phyloP scores from a whole-genome alignment of 73 alveolate species.

The Symbiodinium natans region DNA sequence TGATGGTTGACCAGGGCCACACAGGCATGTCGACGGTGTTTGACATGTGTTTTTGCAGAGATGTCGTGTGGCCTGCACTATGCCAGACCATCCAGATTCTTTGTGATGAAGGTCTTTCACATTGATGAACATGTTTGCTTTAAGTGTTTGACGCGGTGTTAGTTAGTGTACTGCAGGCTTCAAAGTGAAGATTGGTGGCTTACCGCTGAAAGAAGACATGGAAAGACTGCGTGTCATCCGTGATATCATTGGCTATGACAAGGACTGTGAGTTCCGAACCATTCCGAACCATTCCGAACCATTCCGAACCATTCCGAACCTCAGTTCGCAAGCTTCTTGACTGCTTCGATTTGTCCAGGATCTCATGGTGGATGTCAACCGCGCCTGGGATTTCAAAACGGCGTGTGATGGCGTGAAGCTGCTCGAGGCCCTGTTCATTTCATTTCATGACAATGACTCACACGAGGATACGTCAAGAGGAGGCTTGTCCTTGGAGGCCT shows the following conservation, averaged over 20 bases:
- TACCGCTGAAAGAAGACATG: slow-evolving; percentile 41
- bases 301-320: too few relatives aligned
- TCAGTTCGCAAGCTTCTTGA: too few relatives aligned
- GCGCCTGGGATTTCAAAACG: slow-evolving; percentile 89
- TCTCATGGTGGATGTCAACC: slow-evolving; percentile 80
- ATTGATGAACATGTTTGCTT: too few relatives aligned
- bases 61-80: too few relatives aligned
- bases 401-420: slow-evolving; percentile 83
- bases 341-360: too few relatives aligned
- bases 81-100: too few relatives aligned
- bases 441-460: background rate
- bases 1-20: slow-evolving; percentile 83
- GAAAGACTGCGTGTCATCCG: slow-evolving; percentile 77
- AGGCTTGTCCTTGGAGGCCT: background rate
- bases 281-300: background rate
- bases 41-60: too few relatives aligned
- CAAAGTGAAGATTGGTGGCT: slow-evolving; percentile 82
- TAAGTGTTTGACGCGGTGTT: too few relatives aligned
- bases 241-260: slow-evolving; percentile 46
- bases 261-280: too few relatives aligned
- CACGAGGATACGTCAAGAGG: background rate
- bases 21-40: background rate
- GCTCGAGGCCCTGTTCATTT: background rate
- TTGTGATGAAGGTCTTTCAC: too few relatives aligned
- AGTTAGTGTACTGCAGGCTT: too few relatives aligned